Percentiles rank a stretch among this genome's conserved stretches.
Evolutionary conservation across 1,284 basidiomycete genomes (phyloP).

Genomic region (Sporisorium reilianum): DNA sequence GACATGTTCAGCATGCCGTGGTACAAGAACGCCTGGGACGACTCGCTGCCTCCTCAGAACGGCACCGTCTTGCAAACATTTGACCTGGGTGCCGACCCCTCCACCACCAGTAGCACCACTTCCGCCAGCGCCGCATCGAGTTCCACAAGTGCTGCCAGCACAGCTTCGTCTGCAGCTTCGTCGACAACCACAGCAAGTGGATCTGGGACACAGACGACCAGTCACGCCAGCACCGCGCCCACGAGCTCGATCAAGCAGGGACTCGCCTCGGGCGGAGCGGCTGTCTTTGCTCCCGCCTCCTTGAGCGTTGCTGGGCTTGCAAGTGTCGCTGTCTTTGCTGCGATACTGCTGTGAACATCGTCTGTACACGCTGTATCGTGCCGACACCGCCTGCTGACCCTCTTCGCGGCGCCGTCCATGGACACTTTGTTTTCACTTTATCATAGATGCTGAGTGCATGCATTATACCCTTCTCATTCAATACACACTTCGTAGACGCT

Average conservation of each 20-base stretch:
- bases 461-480: conserved; percentile 5
- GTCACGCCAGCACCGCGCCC: background rate
- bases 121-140: conserved; percentile 1
- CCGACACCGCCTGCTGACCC: background rate
- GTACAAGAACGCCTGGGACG: conserved; percentile 56
- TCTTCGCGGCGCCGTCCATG: conserved; percentile 5
- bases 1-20: conserved; percentile 47
- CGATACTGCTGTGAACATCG: conserved; percentile 17
- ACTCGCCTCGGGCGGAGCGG: conserved; percentile 12
- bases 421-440: conserved; percentile 14
- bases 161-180: background rate
- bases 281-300: conserved; percentile 18
- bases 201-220: background rate
- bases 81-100: conserved; percentile 6
- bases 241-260: conserved; percentile 4
- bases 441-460: conserved; percentile 1
- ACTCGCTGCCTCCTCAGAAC: conserved; percentile 20
- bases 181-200: conserved; percentile 4
- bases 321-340: conserved; percentile 16
- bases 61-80: conserved; percentile 36
- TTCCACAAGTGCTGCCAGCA: background rate
- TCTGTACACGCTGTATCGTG: conserved; percentile 4
- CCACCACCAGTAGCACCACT: background rate
- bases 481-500: background rate
- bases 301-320: conserved; percentile 18